Evolutionary conservation across 805 yeast species (phyloP), one percentile per base, ranked within the genome.

Genomic region (Monosporozyma aquatica): DNA sequence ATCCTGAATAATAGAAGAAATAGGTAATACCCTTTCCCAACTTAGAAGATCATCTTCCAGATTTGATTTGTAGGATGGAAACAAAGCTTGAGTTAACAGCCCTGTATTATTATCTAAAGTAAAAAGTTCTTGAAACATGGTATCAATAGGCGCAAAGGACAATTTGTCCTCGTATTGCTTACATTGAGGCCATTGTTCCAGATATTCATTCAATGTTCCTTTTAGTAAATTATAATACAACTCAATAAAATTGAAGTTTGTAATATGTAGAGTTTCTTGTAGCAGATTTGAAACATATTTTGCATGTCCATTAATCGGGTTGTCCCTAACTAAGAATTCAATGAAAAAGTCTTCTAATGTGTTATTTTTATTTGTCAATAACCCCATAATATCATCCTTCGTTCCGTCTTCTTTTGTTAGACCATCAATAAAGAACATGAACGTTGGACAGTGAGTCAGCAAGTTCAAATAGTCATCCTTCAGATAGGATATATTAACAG

Each of bases 291-390:
- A 54, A 3, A 60, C 59, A 30, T 46, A 37, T 32, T 55, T 53
- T 1, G 62, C 56, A 40, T 56, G 60, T 27, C 58, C 54, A 47
- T 59, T 61, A 18, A 58, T 54, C 17, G 66, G 66, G 44, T 60
- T 61, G 28, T 59, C 63, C 29, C 63, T 49, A 2, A 61, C 62
- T 32, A 61, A 43, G 47, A 61, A 59, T 39, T 61, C 64, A 17
- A 52, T 48, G 40, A 61, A 61, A 41, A 61, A 60, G 6, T 53
- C 55, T 25, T 56, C 59, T 18, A 61, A 42, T 6, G 55, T 43
- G 7, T 47, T 39, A 38, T 60, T 47, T 38, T 44, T 43, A 41
- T 59, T 59, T 14, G 48, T 49, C 18, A 61, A 40, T 36, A 61
- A 38, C 17, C 50, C 42, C 9, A 50, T 40, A 13, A 61, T 52